These are phyloP conservation scores for Zymoseptoria ardabiliae DNA, from an alignment of 2,329 filamentous ascomycete genomes.

Conservation along the genomic window DNA sequence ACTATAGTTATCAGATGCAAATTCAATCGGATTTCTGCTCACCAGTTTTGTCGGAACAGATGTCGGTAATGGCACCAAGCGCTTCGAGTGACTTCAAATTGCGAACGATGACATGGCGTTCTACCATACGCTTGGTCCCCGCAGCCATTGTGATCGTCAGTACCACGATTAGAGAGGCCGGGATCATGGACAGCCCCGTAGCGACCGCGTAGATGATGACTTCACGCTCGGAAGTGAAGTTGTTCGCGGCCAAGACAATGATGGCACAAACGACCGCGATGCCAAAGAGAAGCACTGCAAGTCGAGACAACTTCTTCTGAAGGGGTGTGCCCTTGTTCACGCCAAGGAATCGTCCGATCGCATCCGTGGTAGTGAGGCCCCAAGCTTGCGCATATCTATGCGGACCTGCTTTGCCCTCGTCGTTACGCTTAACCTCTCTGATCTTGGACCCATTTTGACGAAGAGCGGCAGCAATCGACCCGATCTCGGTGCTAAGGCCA, in stretches of 20 bases:
- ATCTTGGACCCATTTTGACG: conserved; percentile 49
- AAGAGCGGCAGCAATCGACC: conserved; percentile 65
- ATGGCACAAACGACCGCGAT: conserved; percentile 64
- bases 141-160: conserved; percentile 42
- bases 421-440: conserved; percentile 34
- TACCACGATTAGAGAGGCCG: conserved; percentile 41
- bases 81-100: conserved; percentile 60
- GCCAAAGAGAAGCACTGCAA: conserved; percentile 72
- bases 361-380: conserved; percentile 48
- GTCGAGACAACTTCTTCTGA: conserved; percentile 76
- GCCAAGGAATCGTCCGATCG: conserved; percentile 57
- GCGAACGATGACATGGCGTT: conserved; percentile 58
- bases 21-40: neutral
- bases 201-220: conserved; percentile 61
- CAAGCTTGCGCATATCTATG: conserved; percentile 42
- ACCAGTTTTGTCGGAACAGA: conserved; percentile 61
- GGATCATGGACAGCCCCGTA: conserved; percentile 56
- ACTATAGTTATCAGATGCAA: neutral
- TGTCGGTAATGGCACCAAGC: conserved; percentile 57
- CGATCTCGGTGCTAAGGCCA: conserved; percentile 69
- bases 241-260: conserved; percentile 60
- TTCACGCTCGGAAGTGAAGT: conserved; percentile 48
- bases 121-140: conserved; percentile 57
- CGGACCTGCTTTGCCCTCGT: conserved; percentile 27
- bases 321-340: conserved; percentile 72